Base-by-base conservation (phyloP, 306 rosid species). In the Prunus mume region DNA sequence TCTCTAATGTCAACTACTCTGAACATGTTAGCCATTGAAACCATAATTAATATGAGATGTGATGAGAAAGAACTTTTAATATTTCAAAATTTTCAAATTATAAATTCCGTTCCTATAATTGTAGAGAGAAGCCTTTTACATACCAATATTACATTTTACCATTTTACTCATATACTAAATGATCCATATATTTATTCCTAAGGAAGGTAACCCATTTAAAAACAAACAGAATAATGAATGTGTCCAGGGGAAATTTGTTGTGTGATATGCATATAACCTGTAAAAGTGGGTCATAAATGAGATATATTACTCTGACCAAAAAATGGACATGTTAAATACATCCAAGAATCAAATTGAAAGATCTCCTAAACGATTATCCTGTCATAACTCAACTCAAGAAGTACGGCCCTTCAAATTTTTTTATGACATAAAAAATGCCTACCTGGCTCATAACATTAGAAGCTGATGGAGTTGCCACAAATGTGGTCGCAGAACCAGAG, bases 361-460 rank as follows among this genome's bases (percentile, higher is more conserved):
- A 20, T 66, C 51, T 38, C 51, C 8, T 15, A 6, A 43, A 38
- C 73, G 20, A 20, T 64, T 32, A 61, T 52, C 32, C 8, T 20
- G 3, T 19, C 24, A 34, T 9, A 17, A 18, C 19, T 13, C 34
- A 52, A 52, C 73, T 22, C 12, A 18, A 65, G 20, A 74, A 67
- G 65, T 56, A 41, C 12, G 51, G 28, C 2, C 51, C 25, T 41
- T n/a, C 56, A 68, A 45, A 19, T 63, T 50, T 22, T 55, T 68
- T 61, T 74, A 77, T 62, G 54, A 20, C 24, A 20, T 1, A 34
- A 63, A 81, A 7, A 28, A 75, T 57, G 12, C 67, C 47, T 83
- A 92, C 99, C 92, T 92, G 96, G 87, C 82, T 82, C 70, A 74
- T 65, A 67, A 82, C 77, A 74, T 76, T 81, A 64, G 98, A 65